Base-by-base conservation (phyloP, 2,329 filamentous ascomycete species). In the Aureobasidium uvarum region DNA sequence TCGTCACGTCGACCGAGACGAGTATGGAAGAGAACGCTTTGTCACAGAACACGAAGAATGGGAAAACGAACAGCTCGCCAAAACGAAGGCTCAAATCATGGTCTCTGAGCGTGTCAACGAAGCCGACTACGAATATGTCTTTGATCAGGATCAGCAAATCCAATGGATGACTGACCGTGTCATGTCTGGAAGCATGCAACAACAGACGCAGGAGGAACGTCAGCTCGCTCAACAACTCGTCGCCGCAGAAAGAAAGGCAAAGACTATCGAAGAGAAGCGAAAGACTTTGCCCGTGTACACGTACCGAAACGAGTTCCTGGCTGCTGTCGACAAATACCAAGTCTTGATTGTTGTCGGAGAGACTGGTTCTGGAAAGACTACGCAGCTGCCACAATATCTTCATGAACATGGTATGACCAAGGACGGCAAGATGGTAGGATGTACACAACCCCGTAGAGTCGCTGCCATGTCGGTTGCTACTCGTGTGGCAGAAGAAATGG, bases 381-480 rank as follows among this genome's bases (percentile, higher is more conserved):
- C 95, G 0, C 95, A 99, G 74, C 80, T 98, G 18, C 92, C 94
- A 0, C 95, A 98, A 73, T 99, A 96, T 74, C 83, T 98, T 0
- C 89, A 96, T 71, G 94, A 98, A 76, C 91, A 91, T 0, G 93
- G 93, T 1, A 96, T 90, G 71, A 96, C 92, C 2, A 92, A 94
- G 73, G 84, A 85, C 25, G 92, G 90, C 6, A 82, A 90, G 77
- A 96, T 94, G 75, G 86, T 99, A 13, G 94, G 91, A 5, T 96
- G 93, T 72, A 99, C 95, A 0, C 95, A 99, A 70, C 95, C 95
- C 5, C 88, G 95, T 71, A 87, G 95, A 81, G 95, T 99, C 13
- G 95, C 95, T 3, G 95, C 95, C 36, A 98, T 98, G 94, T 95
- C 90, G 73, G 94, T 98, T 23, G 94, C 95, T n/a, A 87, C 91